Evolutionary conservation across 345 rosid species (phyloP), one percentile per base, ranked within the genome.

Genomic region (Brassica carinata): DNA sequence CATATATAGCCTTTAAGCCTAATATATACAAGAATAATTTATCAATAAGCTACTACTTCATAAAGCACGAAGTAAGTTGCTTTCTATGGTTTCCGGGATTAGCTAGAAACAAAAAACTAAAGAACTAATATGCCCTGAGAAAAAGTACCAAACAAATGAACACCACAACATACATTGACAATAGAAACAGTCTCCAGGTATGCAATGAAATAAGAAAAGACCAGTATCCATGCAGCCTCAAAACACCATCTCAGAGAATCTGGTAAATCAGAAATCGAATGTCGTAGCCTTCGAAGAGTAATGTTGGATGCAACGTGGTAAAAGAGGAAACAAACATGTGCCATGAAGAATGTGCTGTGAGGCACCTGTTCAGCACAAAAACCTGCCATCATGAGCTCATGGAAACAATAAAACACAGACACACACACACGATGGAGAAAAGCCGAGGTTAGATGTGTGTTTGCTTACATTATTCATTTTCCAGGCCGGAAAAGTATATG

Each of bases 401-500:
- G 73, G 33, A 55, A 65, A 65, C 34, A 63, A 14, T 51, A 51
- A 43, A 51, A 51, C 58, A 51, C 18, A 36, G 9, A 36, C 43
- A 51, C 58, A 51, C 18, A 51, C 58, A 51, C 17, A 14, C 18
- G 5, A 51, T 5, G 17, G 15, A 14, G 7, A 14, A 14, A 17
- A 14, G 18, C 58, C 40, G 1, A 6, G 30, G 51, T 48, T 27
- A n/a, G 43, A 63, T 13, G 13, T 59, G 45, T 33, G 31, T 67
- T 18, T 43, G 74, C 91, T 87, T 87, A 96, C 99, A 83, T 93
- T 81, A 79, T 96, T 96, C 99, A 96, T 96, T 88, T 82, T 96
- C 99, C 99, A 96, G 0, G 99, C 90, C 14, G 99, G 99, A 74
- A 96, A 96, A 68, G 98, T 93, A 83, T 96, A 96, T 13, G 98